phyloP scores from a whole-genome alignment of 441 rosid genomes.

The Capsella rubella region DNA sequence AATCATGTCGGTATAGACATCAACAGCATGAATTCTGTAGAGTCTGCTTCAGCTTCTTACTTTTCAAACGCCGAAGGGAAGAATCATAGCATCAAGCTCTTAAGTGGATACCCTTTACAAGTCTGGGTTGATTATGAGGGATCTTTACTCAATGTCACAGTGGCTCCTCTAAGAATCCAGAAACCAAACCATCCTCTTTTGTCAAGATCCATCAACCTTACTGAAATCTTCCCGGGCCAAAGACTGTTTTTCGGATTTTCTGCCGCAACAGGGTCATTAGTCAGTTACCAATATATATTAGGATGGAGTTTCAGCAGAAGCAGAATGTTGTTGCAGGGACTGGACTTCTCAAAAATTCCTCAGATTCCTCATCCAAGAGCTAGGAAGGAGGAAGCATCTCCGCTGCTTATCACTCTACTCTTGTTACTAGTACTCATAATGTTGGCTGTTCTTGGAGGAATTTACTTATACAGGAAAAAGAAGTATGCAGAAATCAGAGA shows the following conservation, averaged over 20 bases:
- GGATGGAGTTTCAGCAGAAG: slow-evolving; percentile 39
- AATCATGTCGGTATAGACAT: slow-evolving; percentile 37
- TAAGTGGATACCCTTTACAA: slow-evolving; percentile 33
- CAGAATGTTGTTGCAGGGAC: background rate
- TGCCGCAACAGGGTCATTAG: slow-evolving; percentile 24
- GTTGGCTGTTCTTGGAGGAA: slow-evolving; percentile 19
- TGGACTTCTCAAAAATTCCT: slow-evolving; percentile 30
- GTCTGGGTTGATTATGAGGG: slow-evolving; percentile 38
- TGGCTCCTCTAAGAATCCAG: slow-evolving; percentile 21
- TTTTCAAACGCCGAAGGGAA: slow-evolving; percentile 7
- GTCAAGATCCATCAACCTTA: slow-evolving; percentile 28
- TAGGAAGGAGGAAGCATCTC: slow-evolving; percentile 10
- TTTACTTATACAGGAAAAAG: slow-evolving; percentile 19
- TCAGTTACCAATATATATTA: slow-evolving; percentile 30
- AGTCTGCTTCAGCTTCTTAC: slow-evolving; percentile 29
- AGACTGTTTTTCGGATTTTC: slow-evolving; percentile 31
- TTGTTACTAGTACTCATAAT: background rate
- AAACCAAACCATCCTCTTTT: slow-evolving; percentile 34
- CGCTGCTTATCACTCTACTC: background rate
- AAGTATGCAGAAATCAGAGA: slow-evolving; percentile 35
- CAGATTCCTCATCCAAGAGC: slow-evolving; percentile 17
- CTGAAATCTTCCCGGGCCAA: slow-evolving; percentile 26
- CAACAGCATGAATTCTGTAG: slow-evolving; percentile 27
- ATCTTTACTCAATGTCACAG: background rate
- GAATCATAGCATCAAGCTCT: slow-evolving; percentile 23